Conservation (phyloP, 208 protist species). For the Trypanosoma theileri region DNA sequence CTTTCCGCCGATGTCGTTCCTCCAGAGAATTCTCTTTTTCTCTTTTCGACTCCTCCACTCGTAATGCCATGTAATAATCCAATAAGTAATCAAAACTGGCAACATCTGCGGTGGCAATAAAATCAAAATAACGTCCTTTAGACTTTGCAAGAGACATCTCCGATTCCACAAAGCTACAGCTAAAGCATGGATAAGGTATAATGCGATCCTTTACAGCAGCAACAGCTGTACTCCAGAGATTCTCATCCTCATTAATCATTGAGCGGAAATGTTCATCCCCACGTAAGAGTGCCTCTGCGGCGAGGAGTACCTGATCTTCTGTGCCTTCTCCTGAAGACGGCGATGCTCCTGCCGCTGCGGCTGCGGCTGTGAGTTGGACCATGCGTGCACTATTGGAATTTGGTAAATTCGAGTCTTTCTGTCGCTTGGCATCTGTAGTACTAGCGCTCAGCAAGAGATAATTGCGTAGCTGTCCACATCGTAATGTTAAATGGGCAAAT, state of each 20-base stretch:
- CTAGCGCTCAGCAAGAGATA: conserved; percentile 69
- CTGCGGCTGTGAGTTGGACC: conserved; percentile 2
- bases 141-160: conserved; percentile 36
- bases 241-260: not conserved
- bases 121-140: conserved; percentile 59
- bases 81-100: conserved; percentile 71
- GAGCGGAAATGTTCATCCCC: conserved; percentile 21
- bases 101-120: conserved; percentile 69
- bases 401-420: conserved; percentile 7
- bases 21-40: not conserved
- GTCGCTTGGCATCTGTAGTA: conserved; percentile 35
- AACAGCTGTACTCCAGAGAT: not conserved
- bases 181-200: conserved; percentile 53
- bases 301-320: conserved; percentile 30
- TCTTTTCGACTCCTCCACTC: not conserved
- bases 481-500: conserved; percentile 74
- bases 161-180: conserved; percentile 38
- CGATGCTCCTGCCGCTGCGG: conserved; percentile 17
- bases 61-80: conserved; percentile 50
- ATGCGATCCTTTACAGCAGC: conserved; percentile 29
- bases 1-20: not conserved
- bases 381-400: not conserved
- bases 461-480: conserved; percentile 58
- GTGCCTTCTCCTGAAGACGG: not conserved
- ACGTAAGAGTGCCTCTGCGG: conserved; percentile 25